Base-by-base conservation (phyloP, 495 filamentous ascomycete genomes). In the Aspergillus coremiiformis region DNA sequence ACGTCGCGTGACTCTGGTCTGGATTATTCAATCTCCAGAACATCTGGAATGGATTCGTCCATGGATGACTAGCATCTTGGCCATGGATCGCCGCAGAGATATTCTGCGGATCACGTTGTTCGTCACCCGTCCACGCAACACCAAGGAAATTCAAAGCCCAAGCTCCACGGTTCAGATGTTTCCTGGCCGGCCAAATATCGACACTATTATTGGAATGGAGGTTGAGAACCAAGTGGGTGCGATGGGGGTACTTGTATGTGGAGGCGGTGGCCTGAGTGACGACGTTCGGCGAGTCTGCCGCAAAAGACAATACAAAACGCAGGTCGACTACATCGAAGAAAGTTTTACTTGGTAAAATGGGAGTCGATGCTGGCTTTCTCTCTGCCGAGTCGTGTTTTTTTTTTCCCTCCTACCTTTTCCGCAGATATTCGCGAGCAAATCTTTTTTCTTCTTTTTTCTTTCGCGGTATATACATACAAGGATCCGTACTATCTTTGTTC, bases 21-120 rank as follows among this genome's bases (percentile, higher is more conserved):
- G 93, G 93, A 83, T 94, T 59, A 84, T 96, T 52, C 88, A 90
- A 52, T 86, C 90, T 35, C 83, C 83, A 11, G 89, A 94, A 50
- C 81, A 91, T 53, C 75, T 96, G 10, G 89, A 95, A 67, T 98
- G 93, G 93, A 88, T 90, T 57, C 78, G 87, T 6, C 86, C 88
- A 12, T 97, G 87, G 87, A 95, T 98, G 87, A 90, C 90, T 52
- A 76, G 78, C 55, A 85, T 97, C 47, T 73, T 96, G 51, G 76
- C 76, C 35, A 84, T 95, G 84, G 83, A 87, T 8, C 73, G 80
- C 39, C 83, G 90, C 3, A 75, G 86, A 20, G 87, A 92, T 14
- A 72, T 94, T 3, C 80, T 97, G 41, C 81, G 82, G 44, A 84
- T 96, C 62, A 81, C 89, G 66, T 78, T 96, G 4, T 96, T 94